Evolutionary conservation across 2,329 filamentous ascomycete species (phyloP).

Genomic region (Diplodia intermedia): DNA sequence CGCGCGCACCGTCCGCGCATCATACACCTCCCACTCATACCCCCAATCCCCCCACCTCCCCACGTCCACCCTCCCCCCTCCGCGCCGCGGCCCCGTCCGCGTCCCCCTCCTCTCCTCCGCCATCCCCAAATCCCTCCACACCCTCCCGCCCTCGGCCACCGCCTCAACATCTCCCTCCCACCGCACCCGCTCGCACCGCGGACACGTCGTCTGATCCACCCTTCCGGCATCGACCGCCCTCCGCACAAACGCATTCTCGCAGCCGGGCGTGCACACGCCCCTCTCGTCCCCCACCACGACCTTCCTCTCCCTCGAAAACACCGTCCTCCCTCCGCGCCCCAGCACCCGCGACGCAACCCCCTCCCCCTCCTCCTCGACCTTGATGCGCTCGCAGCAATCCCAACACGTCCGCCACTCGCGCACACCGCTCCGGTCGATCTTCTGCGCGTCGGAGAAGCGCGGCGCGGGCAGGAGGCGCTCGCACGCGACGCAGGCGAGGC

Average conservation of each 20-base stretch:
- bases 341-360: background rate
- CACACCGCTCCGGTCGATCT: background rate
- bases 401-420: background rate
- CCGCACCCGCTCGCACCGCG: background rate
- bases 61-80: too few species aligned
- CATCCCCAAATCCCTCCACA: too few species aligned
- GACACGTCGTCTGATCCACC: background rate
- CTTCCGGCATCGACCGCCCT: background rate
- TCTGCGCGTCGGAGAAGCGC: conserved; percentile 8
- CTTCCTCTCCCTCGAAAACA: background rate
- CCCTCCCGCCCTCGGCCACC: too few species aligned
- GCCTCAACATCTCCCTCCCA: too few species aligned
- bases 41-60: too few species aligned
- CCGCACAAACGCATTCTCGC: conserved; percentile 6
- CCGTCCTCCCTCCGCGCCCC: background rate
- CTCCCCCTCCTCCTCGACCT: too few species aligned
- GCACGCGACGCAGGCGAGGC: conserved; percentile 2
- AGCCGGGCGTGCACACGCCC: background rate
- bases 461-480: conserved; percentile 6
- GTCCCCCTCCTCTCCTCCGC: too few species aligned
- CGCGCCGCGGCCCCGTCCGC: too few species aligned
- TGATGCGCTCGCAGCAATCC: too few species aligned
- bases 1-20: too few species aligned
- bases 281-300: background rate
- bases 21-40: too few species aligned